Percentiles rank a stretch among this genome's conserved stretches.
Evolutionary conservation across 169 alveolate genomes (phyloP).

Genomic region (Eimeria acervulina): DNA sequence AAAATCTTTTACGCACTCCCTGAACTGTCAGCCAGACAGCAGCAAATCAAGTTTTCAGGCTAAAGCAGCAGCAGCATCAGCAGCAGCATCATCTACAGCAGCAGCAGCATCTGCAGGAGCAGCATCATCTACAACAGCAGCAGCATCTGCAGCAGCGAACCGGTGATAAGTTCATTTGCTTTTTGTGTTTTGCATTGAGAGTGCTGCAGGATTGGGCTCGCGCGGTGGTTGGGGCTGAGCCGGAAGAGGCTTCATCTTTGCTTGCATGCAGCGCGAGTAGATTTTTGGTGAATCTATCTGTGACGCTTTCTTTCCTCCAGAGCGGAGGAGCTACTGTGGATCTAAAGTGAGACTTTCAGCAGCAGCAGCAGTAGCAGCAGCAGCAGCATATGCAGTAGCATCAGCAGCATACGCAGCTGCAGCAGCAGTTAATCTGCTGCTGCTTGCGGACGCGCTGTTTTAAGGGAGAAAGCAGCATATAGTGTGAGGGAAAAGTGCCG

Average conservation of each 20-base stretch:
- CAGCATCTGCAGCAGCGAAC: too few species aligned
- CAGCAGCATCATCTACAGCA: background rate
- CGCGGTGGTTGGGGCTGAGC: background rate
- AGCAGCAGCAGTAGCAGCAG: too few species aligned
- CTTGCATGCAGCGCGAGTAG: background rate
- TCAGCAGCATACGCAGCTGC: background rate
- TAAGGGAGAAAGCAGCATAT: too few species aligned
- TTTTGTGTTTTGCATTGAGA: background rate
- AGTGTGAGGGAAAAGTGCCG: too few species aligned
- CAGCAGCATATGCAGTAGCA: too few species aligned
- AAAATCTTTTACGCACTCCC: background rate
- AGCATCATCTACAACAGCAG: background rate
- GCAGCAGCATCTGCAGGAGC: background rate
- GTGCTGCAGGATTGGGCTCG: constrained; percentile 30
- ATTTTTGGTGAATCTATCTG: background rate
- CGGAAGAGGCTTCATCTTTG: background rate
- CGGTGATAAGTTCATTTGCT: too few species aligned
- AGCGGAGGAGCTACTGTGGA: background rate
- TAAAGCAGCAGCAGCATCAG: too few species aligned
- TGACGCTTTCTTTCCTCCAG: background rate
- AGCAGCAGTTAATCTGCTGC: background rate
- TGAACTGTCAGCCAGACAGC: too few species aligned
- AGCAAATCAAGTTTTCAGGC: too few species aligned
- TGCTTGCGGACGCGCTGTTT: too few species aligned
- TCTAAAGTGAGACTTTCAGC: background rate